Conservation (phyloP, 345 rosid genomes). For the Nephelium lappaceum region DNA sequence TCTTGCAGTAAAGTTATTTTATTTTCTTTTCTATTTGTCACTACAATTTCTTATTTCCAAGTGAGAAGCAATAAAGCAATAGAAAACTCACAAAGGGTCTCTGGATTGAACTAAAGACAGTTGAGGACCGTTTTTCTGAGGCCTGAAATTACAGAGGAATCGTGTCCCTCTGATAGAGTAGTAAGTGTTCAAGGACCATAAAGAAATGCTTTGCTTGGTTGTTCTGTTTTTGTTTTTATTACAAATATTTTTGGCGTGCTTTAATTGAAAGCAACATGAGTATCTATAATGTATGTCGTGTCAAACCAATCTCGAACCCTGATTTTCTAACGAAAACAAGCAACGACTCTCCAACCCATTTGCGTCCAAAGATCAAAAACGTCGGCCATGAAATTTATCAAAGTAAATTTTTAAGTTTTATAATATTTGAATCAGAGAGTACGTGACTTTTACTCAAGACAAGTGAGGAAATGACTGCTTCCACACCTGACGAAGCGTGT, state of each 20-base stretch:
- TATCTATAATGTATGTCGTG: background rate
- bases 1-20: background rate
- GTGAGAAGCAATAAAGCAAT: slow-evolving; percentile 9
- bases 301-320: no score
- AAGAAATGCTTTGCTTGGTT: background rate
- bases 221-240: background rate
- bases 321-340: no score
- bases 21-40: background rate
- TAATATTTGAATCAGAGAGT: no score
- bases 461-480: no score
- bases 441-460: no score
- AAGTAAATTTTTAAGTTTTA: no score
- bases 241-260: background rate
- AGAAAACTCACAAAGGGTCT: background rate
- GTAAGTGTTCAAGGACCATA: background rate
- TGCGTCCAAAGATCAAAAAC: no score
- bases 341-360: no score
- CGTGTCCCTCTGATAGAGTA: slow-evolving; percentile 6
- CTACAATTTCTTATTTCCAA: background rate
- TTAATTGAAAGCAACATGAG: slow-evolving; percentile 25
- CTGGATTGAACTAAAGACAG: slow-evolving; percentile 6
- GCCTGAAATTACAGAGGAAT: slow-evolving; percentile 10
- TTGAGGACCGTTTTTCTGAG: slow-evolving; percentile 15
- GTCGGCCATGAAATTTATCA: no score
- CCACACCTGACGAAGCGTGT: no score